phyloP scores from a whole-genome alignment of 306 rosid species.

The Gastrolobium villosum region DNA sequence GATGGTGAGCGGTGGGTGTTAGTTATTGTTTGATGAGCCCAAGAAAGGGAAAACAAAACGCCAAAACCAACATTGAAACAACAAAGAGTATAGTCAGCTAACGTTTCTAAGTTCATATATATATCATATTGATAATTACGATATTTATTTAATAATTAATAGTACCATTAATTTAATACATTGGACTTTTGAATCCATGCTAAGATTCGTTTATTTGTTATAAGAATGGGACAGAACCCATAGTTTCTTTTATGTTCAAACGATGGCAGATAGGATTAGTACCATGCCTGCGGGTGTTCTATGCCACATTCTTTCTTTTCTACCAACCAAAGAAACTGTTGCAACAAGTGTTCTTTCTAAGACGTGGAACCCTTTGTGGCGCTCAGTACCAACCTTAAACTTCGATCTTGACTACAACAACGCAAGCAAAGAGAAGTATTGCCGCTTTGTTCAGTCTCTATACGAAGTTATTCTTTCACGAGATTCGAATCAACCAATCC shows the following conservation, averaged over 20 bases:
- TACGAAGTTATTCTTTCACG: background rate
- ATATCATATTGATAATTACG: too few relatives aligned
- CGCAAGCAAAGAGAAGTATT: background rate
- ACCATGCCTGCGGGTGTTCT: background rate
- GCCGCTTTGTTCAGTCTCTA: background rate
- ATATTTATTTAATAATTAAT: too few relatives aligned
- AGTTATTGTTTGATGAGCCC: too few relatives aligned
- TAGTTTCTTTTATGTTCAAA: background rate
- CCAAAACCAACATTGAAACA: too few relatives aligned
- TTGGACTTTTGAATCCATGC: too few relatives aligned
- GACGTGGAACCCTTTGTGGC: slow-evolving; percentile 33
- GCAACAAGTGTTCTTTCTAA: slow-evolving; percentile 29
- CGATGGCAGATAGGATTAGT: background rate
- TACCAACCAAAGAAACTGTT: background rate
- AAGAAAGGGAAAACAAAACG: too few relatives aligned
- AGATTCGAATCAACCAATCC: background rate
- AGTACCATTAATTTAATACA: too few relatives aligned
- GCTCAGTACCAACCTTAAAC: background rate
- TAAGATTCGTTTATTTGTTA: too few relatives aligned
- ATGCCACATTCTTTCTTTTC: background rate
- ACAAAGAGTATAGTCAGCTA: too few relatives aligned
- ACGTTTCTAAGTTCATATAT: too few relatives aligned
- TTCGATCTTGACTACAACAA: background rate
- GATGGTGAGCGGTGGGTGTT: too few relatives aligned
- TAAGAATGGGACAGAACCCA: too few relatives aligned